A percentile compares a stretch with the other conserved stretches of the same genome.
Conservation (phyloP, 2,329 filamentous ascomycete species). For the Xylariomycetidae sp. region DNA sequence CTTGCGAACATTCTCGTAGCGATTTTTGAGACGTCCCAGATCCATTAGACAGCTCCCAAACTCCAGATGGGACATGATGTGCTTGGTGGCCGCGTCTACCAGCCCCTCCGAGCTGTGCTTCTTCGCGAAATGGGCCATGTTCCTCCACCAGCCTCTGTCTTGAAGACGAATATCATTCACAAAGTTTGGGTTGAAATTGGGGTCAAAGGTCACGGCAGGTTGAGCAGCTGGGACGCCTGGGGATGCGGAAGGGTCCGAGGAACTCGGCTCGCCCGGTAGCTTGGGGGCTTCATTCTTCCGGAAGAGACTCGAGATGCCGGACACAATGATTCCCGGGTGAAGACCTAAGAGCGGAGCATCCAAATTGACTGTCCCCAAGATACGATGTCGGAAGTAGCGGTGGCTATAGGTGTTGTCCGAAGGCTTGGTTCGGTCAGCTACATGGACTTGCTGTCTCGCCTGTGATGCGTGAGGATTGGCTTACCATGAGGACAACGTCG, state of each 20-base stretch:
- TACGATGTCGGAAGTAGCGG: slow-evolving; percentile 60
- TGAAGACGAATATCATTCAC: slow-evolving; percentile 66
- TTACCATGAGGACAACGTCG: slow-evolving; percentile 65
- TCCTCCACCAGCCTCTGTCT: slow-evolving; percentile 62
- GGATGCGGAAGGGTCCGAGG: slow-evolving; percentile 8
- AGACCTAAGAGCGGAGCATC: slow-evolving; percentile 85
- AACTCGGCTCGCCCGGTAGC: slow-evolving; percentile 12
- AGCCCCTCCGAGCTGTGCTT: slow-evolving; percentile 72
- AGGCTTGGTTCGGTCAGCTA: no score
- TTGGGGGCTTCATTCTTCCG: slow-evolving; percentile 31
- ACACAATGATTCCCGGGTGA: slow-evolving; percentile 80
- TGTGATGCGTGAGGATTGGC: no score
- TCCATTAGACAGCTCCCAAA: slow-evolving; percentile 79
- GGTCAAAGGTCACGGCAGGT: slow-evolving; percentile 35
- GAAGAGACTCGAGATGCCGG: slow-evolving; percentile 75
- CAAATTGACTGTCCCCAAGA: slow-evolving; percentile 74
- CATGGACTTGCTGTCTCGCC: no score
- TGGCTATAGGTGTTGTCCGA: slow-evolving; percentile 10
- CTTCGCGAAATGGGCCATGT: slow-evolving; percentile 67
- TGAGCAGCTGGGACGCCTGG: slow-evolving; percentile 10
- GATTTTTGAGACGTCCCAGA: slow-evolving; percentile 59
- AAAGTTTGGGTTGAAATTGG: slow-evolving; percentile 71
- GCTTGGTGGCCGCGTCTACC: slow-evolving; percentile 61
- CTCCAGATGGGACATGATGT: slow-evolving; percentile 75
- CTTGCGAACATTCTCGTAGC: slow-evolving; percentile 64